Evolutionary conservation across 164 flowering plant genomes (phyloP), one percentile per base, ranked within the genome.

Genomic region (Saururus chinensis): DNA sequence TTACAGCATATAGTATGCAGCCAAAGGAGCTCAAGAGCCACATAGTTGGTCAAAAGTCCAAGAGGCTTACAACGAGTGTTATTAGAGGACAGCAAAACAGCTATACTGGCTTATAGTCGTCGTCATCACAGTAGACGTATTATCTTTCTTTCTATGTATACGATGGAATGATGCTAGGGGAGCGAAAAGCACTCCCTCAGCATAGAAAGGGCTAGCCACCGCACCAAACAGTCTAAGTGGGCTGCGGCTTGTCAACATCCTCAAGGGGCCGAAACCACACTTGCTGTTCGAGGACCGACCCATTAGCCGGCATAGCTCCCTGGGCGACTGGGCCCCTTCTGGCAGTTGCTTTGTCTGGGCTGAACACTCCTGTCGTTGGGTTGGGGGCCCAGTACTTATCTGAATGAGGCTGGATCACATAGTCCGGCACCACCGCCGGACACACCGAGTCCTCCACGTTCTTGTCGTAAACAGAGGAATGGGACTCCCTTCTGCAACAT

Each of bases 361-460:
- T 92, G 68, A 91, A 91, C 11, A 91, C 95, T 5, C 96, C 93
- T 4, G 96, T 86, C 53, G 76, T 66, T 0, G 96, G 96, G 62
- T 91, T 75, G 1, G 96, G 97, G 19, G 77, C 85, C 97, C 96
- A 90, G 78, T 90, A 90, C 57, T 84, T 76, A 21, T 81, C 91
- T 0, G 86, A 70, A 21, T 72, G 65, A 3, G 79, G 76, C 52
- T 76, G 56, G 61, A 86, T 75, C 64, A 84, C 77, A 42, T 88
- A 70, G 49, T 86, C 91, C 0, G 93, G 89, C 7, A 88, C 87
- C 21, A 72, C 56, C 19, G 51, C 52, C 1, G 89, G 73, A 9
- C 55, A 74, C 9, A 73, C 64, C 45, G 81, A 81, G 21, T 90
- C 97, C 56, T 90, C 97, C 22, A 64, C 49, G 82, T 90, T 88